Percentiles rank a stretch among this genome's conserved stretches.
Conservation (phyloP, 176 grass and related monocot genomes). For the Thalia dealbata region DNA sequence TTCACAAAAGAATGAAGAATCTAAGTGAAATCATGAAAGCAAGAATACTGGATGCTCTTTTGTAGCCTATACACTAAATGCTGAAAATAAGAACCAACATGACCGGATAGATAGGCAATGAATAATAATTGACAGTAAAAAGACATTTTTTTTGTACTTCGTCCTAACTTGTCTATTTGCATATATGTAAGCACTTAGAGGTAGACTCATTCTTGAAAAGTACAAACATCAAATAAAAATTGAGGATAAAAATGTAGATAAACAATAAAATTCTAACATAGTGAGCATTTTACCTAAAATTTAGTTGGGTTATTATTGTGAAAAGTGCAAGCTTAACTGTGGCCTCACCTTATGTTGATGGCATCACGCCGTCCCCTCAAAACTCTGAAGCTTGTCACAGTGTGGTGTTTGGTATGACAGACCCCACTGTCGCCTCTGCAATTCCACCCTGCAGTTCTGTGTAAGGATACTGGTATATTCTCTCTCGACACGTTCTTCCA, state of each 20-base stretch:
- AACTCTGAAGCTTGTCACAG: conserved; percentile 73
- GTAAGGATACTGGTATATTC: conserved; percentile 55
- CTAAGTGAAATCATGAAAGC: background rate
- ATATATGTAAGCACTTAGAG: background rate
- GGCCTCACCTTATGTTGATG: conserved; percentile 3
- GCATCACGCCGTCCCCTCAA: conserved; percentile 32
- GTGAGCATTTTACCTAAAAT: background rate
- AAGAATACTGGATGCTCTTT: background rate
- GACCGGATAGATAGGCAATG: background rate
- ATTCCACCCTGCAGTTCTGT: conserved; percentile 72
- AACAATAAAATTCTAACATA: background rate
- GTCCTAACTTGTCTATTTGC: background rate
- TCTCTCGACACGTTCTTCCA: conserved; percentile 70
- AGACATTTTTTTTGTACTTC: background rate
- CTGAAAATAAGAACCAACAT: background rate
- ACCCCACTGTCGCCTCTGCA: conserved; percentile 86
- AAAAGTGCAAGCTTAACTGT: background rate
- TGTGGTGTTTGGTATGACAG: conserved; percentile 49
- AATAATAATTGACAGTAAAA: background rate
- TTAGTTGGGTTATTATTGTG: background rate
- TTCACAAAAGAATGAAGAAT: background rate
- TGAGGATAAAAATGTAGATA: background rate
- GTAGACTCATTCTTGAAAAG: background rate
- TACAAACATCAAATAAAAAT: background rate
- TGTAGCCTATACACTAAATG: background rate